Percentiles rank a stretch among this genome's conserved stretches.
Conservation (phyloP, 495 filamentous ascomycete genomes). For the Penicillium dipodomyicola region DNA sequence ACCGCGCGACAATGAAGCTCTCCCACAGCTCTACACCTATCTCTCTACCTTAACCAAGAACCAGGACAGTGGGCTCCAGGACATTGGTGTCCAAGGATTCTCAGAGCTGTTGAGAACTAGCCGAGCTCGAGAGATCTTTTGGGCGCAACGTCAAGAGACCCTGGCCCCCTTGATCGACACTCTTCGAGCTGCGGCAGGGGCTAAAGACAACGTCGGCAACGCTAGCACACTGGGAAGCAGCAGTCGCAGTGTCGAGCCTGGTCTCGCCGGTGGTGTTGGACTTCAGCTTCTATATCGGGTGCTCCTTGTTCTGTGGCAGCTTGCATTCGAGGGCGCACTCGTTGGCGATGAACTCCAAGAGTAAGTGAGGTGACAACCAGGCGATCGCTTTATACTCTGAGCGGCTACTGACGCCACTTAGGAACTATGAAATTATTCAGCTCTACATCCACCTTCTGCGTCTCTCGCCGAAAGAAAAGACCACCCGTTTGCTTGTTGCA, state of each 20-base stretch:
- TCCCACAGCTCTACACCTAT: constrained; percentile 84
- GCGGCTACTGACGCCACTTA: constrained; percentile 28
- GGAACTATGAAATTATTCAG: constrained; percentile 87
- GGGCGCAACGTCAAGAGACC: constrained; percentile 81
- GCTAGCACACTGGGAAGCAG: constrained; percentile 70
- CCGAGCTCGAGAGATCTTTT: constrained; percentile 78
- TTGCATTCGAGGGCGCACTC: constrained; percentile 82
- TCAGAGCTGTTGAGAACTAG: constrained; percentile 78
- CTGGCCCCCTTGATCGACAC: constrained; percentile 79
- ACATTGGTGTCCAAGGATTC: constrained; percentile 91
- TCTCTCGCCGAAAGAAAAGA: constrained; percentile 96
- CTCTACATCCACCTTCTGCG: constrained; percentile 87
- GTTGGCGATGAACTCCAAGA: constrained; percentile 85
- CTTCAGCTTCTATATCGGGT: constrained; percentile 94
- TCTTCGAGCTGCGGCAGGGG: constrained; percentile 72
- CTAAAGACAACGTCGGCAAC: constrained; percentile 63
- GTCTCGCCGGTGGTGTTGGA: constrained; percentile 76
- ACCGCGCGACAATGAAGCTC: constrained; percentile 64
- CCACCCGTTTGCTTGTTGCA: constrained; percentile 84
- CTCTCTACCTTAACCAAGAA: constrained; percentile 76
- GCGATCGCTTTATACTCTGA: constrained; percentile 2
- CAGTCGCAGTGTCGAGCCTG: constrained; percentile 58
- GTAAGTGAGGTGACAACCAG: constrained; percentile 44
- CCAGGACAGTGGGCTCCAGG: constrained; percentile 83
- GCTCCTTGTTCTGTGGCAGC: constrained; percentile 88